Percentiles rank a stretch among this genome's conserved stretches.
phyloP scores from a whole-genome alignment of 2,329 filamentous ascomycete genomes.

The Calonectria ilicicola region DNA sequence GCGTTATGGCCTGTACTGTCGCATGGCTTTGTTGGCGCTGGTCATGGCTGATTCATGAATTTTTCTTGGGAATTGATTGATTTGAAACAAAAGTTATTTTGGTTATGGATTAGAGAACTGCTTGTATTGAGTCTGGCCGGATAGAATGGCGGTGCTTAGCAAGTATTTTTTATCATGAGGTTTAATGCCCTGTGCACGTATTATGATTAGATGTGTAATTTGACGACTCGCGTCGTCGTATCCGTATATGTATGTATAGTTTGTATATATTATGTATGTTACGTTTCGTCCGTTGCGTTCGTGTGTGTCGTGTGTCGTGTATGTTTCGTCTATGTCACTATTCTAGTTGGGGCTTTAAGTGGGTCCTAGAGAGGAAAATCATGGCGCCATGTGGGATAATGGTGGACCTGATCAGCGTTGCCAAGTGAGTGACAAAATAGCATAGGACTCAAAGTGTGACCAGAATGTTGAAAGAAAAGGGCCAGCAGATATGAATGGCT shows the following conservation, averaged over 20 bases:
- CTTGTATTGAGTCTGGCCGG: conserved; percentile 39
- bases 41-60: conserved; percentile 72
- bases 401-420: neutral
- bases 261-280: conserved; percentile 30
- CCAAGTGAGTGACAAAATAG: neutral
- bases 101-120: conserved; percentile 20
- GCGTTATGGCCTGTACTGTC: conserved; percentile 96
- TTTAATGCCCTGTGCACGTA: conserved; percentile 34
- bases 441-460: neutral
- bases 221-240: conserved; percentile 43
- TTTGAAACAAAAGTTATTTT: conserved; percentile 30
- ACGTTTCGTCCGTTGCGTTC: conserved; percentile 34
- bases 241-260: conserved; percentile 37
- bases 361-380: neutral
- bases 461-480: neutral
- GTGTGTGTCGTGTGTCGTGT: conserved; percentile 32
- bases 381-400: neutral
- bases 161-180: conserved; percentile 44
- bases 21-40: conserved; percentile 96
- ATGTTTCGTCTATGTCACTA: conserved; percentile 21
- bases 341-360: neutral
- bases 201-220: conserved; percentile 44
- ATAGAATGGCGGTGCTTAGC: conserved; percentile 45
- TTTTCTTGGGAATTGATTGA: conserved; percentile 19
- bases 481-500: neutral